Evolutionary conservation across 176 grass and related monocot genomes (phyloP).

Genomic region (Elaeis guineensis): DNA sequence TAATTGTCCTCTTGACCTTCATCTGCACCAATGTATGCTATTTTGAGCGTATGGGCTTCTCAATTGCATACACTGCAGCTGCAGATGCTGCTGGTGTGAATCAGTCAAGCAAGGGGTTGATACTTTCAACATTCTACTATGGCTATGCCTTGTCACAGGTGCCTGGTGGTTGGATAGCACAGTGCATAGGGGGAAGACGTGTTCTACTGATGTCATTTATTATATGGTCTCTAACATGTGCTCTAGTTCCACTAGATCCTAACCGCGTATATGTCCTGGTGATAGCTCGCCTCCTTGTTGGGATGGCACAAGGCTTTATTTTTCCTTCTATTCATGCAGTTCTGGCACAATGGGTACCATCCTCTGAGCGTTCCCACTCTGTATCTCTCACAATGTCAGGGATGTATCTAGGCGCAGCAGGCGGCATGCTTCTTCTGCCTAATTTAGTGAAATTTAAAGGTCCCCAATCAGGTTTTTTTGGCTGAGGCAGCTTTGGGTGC

Average conservation of each 20-base stretch:
- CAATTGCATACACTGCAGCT: conserved; percentile 61
- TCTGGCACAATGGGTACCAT: conserved; percentile 84
- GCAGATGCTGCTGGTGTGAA: conserved; percentile 45
- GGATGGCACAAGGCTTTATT: conserved; percentile 74
- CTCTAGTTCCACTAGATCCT: conserved; percentile 62
- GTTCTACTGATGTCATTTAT: conserved; percentile 59
- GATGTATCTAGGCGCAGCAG: conserved; percentile 82
- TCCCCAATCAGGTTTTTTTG: conserved; percentile 48
- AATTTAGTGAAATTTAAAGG: conserved; percentile 57
- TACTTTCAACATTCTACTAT: conserved; percentile 64
- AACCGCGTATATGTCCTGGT: conserved; percentile 39
- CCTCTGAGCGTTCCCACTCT: conserved; percentile 64
- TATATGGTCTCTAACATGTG: conserved; percentile 74
- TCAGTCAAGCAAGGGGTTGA: conserved; percentile 64
- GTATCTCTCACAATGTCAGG: conserved; percentile 82
- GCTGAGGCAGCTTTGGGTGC: conserved; percentile 58
- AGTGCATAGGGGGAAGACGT: conserved; percentile 53
- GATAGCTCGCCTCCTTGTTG: conserved; percentile 65
- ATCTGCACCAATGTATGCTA: conserved; percentile 88
- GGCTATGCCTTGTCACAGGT: conserved; percentile 79
- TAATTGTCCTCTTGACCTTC: conserved; percentile 67
- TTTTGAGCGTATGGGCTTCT: conserved; percentile 71
- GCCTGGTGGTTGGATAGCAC: conserved; percentile 71
- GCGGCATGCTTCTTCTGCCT: conserved; percentile 61
- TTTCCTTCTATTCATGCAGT: conserved; percentile 81